These are phyloP conservation scores for Cornus kousa DNA, from an alignment of 148 eudicot species.

Conservation along the genomic window DNA sequence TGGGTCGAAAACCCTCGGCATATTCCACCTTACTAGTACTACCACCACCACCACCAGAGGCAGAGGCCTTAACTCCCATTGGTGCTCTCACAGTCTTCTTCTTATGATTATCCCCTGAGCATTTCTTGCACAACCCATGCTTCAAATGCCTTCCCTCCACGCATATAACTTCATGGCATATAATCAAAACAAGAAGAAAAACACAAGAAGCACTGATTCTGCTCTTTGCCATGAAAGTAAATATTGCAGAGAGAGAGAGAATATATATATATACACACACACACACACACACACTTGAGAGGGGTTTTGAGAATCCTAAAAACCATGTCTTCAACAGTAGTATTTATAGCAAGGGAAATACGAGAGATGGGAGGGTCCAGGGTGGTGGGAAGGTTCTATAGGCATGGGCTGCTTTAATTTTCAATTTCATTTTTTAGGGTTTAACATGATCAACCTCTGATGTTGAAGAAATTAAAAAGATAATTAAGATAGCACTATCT, in stretches of 20 bases:
- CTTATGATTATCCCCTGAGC: background rate
- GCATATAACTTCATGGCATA: conserved; percentile 11
- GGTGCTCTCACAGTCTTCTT: background rate
- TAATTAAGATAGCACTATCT: background rate
- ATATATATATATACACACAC: too few relatives aligned
- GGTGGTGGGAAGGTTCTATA: conserved; percentile 20
- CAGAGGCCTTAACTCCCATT: background rate
- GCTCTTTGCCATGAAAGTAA: conserved; percentile 8
- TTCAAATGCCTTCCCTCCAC: conserved; percentile 35
- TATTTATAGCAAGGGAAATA: conserved; percentile 14
- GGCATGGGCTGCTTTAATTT: too few relatives aligned
- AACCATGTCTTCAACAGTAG: conserved; percentile 1
- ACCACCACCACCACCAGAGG: background rate
- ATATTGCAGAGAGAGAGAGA: background rate
- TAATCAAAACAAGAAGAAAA: conserved; percentile 21
- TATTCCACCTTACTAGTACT: background rate
- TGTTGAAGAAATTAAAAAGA: background rate
- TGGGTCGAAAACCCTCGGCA: conserved; percentile 27
- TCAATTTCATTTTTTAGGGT: conserved; percentile 16
- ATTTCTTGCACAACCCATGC: conserved; percentile 12
- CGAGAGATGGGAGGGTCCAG: conserved; percentile 5
- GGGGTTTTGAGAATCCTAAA: background rate
- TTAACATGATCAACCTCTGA: conserved; percentile 15
- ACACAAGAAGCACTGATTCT: background rate
- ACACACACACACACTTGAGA: background rate